Evolutionary conservation across 805 yeast species (phyloP).

Genomic region (Kodamaea laetipori): DNA sequence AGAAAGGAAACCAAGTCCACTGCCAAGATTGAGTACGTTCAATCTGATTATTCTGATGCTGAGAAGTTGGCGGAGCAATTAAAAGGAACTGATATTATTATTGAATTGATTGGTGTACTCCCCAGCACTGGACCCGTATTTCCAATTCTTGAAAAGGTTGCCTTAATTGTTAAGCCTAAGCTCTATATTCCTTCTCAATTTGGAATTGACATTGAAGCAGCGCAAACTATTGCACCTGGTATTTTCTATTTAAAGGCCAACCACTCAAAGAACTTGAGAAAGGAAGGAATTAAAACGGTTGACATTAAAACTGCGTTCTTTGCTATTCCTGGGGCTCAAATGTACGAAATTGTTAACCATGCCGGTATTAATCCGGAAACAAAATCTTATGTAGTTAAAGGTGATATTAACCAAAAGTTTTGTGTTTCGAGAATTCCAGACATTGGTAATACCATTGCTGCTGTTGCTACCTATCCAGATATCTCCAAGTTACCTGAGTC

Average conservation of each 20-base stretch:
- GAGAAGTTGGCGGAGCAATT: slow-evolving; percentile 40
- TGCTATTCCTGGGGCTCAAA: slow-evolving; percentile 34
- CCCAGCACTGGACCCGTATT: slow-evolving; percentile 34
- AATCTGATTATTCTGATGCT: slow-evolving; percentile 29
- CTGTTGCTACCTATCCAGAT: slow-evolving; percentile 24
- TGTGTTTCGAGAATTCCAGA: slow-evolving; percentile 35
- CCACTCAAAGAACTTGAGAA: slow-evolving; percentile 43
- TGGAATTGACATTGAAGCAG: slow-evolving; percentile 48
- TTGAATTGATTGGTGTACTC: slow-evolving; percentile 38
- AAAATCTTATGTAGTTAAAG: slow-evolving; percentile 39
- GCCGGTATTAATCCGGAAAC: slow-evolving; percentile 40
- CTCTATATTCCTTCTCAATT: slow-evolving; percentile 62
- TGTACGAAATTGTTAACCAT: slow-evolving; percentile 36
- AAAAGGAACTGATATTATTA: slow-evolving; percentile 52
- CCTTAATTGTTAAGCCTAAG: slow-evolving; percentile 45
- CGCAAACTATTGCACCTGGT: slow-evolving; percentile 32
- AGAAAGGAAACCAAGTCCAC: slow-evolving; percentile 37
- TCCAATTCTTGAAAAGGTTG: slow-evolving; percentile 38
- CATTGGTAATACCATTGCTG: slow-evolving; percentile 20
- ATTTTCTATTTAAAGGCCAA: slow-evolving; percentile 33
- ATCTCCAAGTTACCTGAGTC: slow-evolving; percentile 44
- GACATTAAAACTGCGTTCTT: slow-evolving; percentile 45
- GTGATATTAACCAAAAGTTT: slow-evolving; percentile 39
- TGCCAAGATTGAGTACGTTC: slow-evolving; percentile 40
- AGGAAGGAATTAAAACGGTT: slow-evolving; percentile 49